Base-by-base conservation (phyloP, 192 early-diverging fungal species). In the Coemansia nantahalensis region DNA sequence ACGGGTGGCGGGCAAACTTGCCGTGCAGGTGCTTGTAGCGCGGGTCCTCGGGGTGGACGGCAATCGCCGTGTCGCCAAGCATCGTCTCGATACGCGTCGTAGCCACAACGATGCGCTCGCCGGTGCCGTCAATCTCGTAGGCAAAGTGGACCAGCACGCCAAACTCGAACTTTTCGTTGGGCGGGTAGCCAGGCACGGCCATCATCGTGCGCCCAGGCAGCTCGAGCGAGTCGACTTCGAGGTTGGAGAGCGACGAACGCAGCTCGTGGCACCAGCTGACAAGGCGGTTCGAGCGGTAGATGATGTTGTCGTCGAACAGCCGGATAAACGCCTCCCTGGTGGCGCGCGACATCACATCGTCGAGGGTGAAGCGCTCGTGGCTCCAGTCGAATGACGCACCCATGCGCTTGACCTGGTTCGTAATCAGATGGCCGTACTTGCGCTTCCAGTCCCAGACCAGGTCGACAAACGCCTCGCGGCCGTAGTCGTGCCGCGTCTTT, bases 81-180 rank as follows among this genome's bases (percentile, higher is more conserved):
- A 99, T 99, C 43, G 97, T 99, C 78, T 99, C 97, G 48, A 96
- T 81, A 89, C 97, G 94, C 10, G 97, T 99, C 11, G 97, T 99
- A 9, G 97, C 97, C 39, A 99, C 92, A 59, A 92, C 69, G 50
- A 99, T 85, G 56, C 86, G 82, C 64, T 97, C 97, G 45, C 83
- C 83, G 35, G 85, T 83, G 56, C 79, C 79, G 64, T 95, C 94
- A 22, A 99, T 80, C 43, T 80, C 80, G 78, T 99, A 99, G 6
- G 87, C 92, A 71, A 99, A 99, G 32, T 89, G 88, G 36, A 92
- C 87, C 59, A 99, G 73, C 32, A 97, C 92, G 69, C 97, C 97
- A 83, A 99, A 99, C 80, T 99, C 94, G 62, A 97, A 94, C 77
- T 94, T 91, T 65, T 95, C 91, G 41, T 89, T 83, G 44, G 84